These are phyloP conservation scores for Fusarium caatingaense DNA, from an alignment of 2,329 filamentous ascomycete genomes.

Conservation along the genomic window DNA sequence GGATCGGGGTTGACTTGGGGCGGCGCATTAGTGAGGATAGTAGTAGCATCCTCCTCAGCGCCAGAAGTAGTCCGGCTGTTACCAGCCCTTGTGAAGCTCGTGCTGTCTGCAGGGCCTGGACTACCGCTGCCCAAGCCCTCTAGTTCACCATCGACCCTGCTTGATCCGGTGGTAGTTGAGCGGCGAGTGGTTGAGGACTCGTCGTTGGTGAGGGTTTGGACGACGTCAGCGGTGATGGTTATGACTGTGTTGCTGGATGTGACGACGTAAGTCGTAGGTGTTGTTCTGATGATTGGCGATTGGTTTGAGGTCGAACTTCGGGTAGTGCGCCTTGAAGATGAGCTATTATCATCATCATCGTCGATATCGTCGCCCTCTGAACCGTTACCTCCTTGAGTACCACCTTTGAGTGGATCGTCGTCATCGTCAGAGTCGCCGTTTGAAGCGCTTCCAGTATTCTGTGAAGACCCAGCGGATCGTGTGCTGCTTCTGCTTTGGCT, in stretches of 20 bases:
- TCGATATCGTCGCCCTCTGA: neutral
- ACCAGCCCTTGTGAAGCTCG: neutral
- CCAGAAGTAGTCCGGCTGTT: neutral
- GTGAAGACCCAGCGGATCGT: neutral
- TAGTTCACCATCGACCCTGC: neutral
- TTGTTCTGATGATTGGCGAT: neutral
- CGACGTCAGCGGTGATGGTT: neutral
- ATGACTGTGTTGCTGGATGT: constrained; percentile 8
- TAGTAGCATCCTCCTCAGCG: neutral
- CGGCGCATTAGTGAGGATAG: fast-evolving
- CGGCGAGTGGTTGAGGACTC: fast-evolving
- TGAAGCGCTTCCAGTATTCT: neutral
- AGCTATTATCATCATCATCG: neutral
- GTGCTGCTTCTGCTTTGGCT: neutral
- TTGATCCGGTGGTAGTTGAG: neutral
- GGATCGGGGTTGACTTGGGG: neutral
- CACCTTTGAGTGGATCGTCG: neutral
- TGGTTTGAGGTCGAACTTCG: neutral
- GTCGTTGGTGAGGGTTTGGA: constrained; percentile 3
- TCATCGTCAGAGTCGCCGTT: neutral
- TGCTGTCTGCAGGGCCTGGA: fast-evolving
- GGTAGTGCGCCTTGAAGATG: neutral
- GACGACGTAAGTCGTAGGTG: neutral
- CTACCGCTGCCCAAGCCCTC: neutral
- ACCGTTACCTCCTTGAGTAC: neutral